Percentiles rank a stretch among this genome's conserved stretches.
Conservation (phyloP, 228 moss, liverwort and hornwort species). For the Sphagnum magellanicum region DNA sequence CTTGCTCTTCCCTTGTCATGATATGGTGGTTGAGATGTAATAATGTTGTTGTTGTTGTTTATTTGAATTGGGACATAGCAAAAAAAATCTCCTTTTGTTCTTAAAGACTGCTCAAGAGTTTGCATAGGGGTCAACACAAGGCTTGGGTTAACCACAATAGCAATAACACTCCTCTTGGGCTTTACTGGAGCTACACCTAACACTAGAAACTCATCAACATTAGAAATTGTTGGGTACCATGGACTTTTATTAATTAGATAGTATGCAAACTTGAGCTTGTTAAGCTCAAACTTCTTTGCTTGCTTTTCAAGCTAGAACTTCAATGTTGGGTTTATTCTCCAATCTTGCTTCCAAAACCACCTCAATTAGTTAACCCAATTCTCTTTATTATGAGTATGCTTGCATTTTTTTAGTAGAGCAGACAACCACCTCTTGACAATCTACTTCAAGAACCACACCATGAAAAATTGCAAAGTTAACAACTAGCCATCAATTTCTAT, state of each 20-base stretch:
- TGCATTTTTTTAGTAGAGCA: no score
- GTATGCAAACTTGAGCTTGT: slow-evolving; percentile 69
- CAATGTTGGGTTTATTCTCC: slow-evolving; percentile 74
- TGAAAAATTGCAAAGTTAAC: no score
- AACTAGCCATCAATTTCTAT: no score
- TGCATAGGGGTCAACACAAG: no score
- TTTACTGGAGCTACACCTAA: background rate
- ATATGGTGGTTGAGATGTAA: slow-evolving; percentile 1
- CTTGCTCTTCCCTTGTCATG: slow-evolving; percentile 7
- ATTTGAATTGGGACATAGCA: background rate
- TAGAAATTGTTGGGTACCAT: slow-evolving; percentile 25
- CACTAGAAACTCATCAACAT: background rate
- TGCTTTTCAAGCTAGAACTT: slow-evolving; percentile 58
- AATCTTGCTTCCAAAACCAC: slow-evolving; percentile 40
- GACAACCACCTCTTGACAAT: no score
- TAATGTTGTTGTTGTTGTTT: slow-evolving; percentile 3
- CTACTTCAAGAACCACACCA: no score
- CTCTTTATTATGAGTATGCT: no score
- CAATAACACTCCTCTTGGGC: background rate
- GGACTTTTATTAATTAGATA: slow-evolving; percentile 90
- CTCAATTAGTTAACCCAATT: no score
- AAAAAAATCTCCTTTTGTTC: slow-evolving; percentile 7
- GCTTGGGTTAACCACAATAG: background rate
- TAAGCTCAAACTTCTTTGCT: slow-evolving; percentile 62
- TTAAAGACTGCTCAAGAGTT: background rate